phyloP scores from a whole-genome alignment of 768 basidiomycete genomes.

The Hypholoma sublateritium region DNA sequence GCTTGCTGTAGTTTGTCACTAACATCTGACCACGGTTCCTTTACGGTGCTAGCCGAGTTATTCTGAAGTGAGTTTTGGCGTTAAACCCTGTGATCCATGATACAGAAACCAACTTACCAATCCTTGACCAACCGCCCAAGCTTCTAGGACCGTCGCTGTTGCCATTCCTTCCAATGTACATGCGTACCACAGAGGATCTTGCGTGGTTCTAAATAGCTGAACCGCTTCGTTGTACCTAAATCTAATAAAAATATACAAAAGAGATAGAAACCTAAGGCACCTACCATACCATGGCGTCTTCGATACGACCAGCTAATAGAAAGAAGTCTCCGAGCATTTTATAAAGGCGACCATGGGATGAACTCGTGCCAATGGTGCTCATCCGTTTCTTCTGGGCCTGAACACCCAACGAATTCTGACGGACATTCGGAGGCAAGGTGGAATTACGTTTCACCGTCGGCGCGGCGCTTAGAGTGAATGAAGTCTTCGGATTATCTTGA shows the following conservation, averaged over 20 bases:
- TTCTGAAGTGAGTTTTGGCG: constrained; percentile 41
- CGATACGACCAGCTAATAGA: constrained; percentile 80
- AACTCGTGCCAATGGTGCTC: constrained; percentile 63
- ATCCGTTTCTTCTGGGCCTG: constrained; percentile 59
- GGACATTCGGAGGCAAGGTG: constrained; percentile 38
- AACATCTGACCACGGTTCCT: constrained; percentile 76
- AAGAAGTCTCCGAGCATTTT: constrained; percentile 91
- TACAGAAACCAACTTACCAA: constrained; percentile 46
- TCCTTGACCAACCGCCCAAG: constrained; percentile 78
- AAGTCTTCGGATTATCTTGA: constrained; percentile 48
- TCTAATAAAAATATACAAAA: constrained; percentile 12
- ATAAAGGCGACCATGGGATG: constrained; percentile 82
- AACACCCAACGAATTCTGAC: constrained; percentile 46
- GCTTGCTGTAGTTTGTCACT: constrained; percentile 75
- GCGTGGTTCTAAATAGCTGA: constrained; percentile 66
- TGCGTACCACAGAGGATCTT: constrained; percentile 89
- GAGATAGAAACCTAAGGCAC: constrained; percentile 16
- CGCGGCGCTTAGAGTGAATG: constrained; percentile 36
- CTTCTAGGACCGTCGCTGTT: constrained; percentile 75
- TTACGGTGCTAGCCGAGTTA: constrained; percentile 46
- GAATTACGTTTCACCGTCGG: constrained; percentile 56
- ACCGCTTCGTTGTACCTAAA: constrained; percentile 85
- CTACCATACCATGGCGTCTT: constrained; percentile 82
- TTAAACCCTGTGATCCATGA: neutral
- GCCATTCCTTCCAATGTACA: constrained; percentile 85